Percentiles rank a stretch among this genome's conserved stretches.
Evolutionary conservation across 1,284 basidiomycete species (phyloP).

Genomic region (Austroboletus novae-zelandiae): DNA sequence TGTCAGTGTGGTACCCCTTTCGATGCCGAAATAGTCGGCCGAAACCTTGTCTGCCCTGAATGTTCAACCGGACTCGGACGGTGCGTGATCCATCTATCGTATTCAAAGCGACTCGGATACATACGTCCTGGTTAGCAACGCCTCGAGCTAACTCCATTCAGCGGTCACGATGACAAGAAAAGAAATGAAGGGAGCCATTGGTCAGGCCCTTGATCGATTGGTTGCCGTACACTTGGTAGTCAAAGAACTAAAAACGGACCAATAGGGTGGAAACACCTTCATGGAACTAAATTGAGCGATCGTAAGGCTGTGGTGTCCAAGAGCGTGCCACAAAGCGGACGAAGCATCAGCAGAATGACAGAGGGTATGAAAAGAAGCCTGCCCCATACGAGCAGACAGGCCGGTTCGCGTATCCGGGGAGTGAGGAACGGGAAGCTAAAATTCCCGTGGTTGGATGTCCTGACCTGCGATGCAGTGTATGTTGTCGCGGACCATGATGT

Average conservation of each 20-base stretch:
- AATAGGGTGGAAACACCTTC: constrained; percentile 2
- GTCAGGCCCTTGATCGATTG: constrained; percentile 3
- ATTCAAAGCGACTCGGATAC: too few species aligned
- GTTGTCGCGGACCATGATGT: constrained; percentile 15
- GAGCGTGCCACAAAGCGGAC: constrained; percentile 31
- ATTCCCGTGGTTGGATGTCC: constrained; percentile 5
- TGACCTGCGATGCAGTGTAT: constrained; percentile 12
- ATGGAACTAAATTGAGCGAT: constrained; percentile 4
- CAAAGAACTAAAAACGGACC: not conserved
- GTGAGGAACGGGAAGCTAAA: constrained; percentile 1
- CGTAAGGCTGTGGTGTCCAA: constrained; percentile 28
- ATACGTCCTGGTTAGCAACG: not conserved
- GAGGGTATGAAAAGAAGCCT: constrained; percentile 19
- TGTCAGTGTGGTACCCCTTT: not conserved
- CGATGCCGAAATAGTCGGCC: constrained; percentile 1
- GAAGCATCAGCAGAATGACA: constrained; percentile 20
- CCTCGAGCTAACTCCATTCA: constrained; percentile 6
- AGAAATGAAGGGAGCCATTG: not conserved
- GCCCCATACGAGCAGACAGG: not conserved
- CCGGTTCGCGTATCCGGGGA: not conserved
- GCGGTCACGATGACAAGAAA: constrained; percentile 4
- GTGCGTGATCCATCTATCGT: too few species aligned
- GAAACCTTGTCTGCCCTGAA: constrained; percentile 12
- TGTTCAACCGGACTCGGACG: not conserved
- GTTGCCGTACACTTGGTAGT: constrained; percentile 4